Base-by-base conservation (phyloP, 345 rosid genomes). In the Pugionium dolabratum region DNA sequence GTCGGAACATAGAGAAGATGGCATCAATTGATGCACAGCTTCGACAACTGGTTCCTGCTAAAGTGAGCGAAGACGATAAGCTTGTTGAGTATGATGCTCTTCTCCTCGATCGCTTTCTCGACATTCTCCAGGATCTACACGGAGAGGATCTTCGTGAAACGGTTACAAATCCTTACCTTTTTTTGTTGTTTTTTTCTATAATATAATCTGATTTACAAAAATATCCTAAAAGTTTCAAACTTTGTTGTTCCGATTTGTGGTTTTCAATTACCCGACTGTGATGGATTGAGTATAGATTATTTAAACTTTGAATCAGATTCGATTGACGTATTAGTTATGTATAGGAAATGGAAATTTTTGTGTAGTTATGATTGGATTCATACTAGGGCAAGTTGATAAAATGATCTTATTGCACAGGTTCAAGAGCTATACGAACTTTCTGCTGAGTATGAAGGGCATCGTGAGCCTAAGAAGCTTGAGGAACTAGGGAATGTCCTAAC, bases 11-110 rank as follows among this genome's bases (percentile, higher is more conserved):
- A 64, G 92, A 85, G 91, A 94, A 88, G 90, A 41, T 88, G 85
- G 90, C 95, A 54, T 94, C 99, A 1, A 94, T 94, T 62, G 99
- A 94, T 76, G 95, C 97, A 0, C 99, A 90, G 69, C 91, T 94
- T 54, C 82, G 97, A 64, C 88, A 75, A 46, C 75, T 94, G 60
- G 97, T 78, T 58, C 99, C 99, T 27, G 67, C 74, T 41, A 90
- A 82, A 81, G 95, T 94, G 46, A 85, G 96, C 47, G 99, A 90
- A 78, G 99, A 94, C 79, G 99, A 94, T 62, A 94, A 94, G 75
- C 69, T 94, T 76, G 75, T 94, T 49, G 99, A 94, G 78, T 94
- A 94, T 65, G 99, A 94, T 67, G 99, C 97, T 74, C 62, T 94
- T 68, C 87, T 94, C 74, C 77, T 90, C 75, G 99, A 90, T 82